Percentiles rank a stretch among this genome's conserved stretches.
phyloP scores from a whole-genome alignment of 371 early-diverging fungal species.

The Capniomyces stellatus region DNA sequence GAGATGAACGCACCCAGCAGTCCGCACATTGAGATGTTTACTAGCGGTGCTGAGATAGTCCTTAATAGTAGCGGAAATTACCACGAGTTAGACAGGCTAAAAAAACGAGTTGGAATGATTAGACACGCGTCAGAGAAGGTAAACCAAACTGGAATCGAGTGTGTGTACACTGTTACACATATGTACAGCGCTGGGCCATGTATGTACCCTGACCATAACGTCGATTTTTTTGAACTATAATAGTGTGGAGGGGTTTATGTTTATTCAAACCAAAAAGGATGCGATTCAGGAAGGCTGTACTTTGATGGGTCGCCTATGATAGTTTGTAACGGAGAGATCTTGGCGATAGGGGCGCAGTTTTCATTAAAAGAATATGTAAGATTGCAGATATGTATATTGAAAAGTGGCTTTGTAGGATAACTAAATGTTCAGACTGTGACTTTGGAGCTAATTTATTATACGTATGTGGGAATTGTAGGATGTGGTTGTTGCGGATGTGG shows the following conservation, averaged over 20 bases:
- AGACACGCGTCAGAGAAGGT: constrained; percentile 70
- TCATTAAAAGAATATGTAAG: constrained; percentile 59
- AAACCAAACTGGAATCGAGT: neutral
- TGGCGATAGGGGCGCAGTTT: constrained; percentile 88
- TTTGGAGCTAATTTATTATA: no score
- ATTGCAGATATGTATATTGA: neutral
- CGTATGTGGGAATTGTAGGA: constrained; percentile 25
- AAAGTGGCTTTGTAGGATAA: neutral
- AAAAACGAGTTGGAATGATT: constrained; percentile 70
- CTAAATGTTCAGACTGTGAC: no score
- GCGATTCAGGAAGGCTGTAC: constrained; percentile 95
- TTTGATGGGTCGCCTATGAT: constrained; percentile 92
- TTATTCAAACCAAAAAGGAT: constrained; percentile 93
- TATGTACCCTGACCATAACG: no score
- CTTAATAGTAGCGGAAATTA: constrained; percentile 83
- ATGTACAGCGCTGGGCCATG: no score
- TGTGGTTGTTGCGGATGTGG: constrained; percentile 77
- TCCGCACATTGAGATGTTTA: constrained; percentile 78
- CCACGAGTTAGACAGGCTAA: constrained; percentile 76
- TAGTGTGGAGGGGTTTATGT: constrained; percentile 76
- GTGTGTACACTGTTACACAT: no score
- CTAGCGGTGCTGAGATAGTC: constrained; percentile 92
- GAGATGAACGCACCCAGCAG: constrained; percentile 85
- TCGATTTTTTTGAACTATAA: no score
- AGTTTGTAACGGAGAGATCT: constrained; percentile 69